A percentile compares a stretch with the other conserved stretches of the same genome.
Evolutionary conservation across 345 rosid genomes (phyloP).

Genomic region (Eucalyptus fibrosa): DNA sequence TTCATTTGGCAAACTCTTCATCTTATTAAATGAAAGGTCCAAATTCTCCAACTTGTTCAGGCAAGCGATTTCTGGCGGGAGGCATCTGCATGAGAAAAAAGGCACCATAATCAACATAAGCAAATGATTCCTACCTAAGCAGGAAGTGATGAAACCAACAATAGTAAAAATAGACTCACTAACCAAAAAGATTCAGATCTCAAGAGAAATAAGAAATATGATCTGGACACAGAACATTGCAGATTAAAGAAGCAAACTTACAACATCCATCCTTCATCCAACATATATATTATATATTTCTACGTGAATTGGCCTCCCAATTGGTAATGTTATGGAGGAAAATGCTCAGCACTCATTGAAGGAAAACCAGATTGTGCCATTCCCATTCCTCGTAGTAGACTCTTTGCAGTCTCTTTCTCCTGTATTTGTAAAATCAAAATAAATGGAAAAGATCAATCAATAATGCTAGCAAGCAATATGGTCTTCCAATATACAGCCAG

Average conservation of each 20-base stretch:
- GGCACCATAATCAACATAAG: not conserved
- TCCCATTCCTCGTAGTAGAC: conserved; percentile 65
- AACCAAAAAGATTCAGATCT: not conserved
- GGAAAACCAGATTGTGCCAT: conserved; percentile 46
- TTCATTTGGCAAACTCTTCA: conserved; percentile 74
- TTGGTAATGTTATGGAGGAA: conserved; percentile 35
- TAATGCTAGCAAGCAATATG: not conserved
- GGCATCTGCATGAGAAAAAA: conserved; percentile 39
- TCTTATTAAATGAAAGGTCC: conserved; percentile 90
- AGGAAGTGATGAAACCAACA: not conserved
- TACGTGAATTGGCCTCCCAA: not conserved
- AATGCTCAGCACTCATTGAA: conserved; percentile 64
- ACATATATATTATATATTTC: not conserved
- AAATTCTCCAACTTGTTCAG: conserved; percentile 57
- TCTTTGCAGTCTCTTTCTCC: conserved; percentile 93
- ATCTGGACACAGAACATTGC: not conserved
- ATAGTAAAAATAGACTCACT: not conserved
- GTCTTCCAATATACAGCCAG: not conserved
- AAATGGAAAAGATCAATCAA: not conserved
- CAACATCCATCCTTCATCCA: not conserved
- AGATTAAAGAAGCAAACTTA: not conserved
- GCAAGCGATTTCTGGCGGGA: conserved; percentile 93
- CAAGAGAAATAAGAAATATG: not conserved
- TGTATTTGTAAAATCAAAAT: conserved; percentile 13
- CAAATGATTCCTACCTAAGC: not conserved